Percentiles rank a stretch among this genome's conserved stretches.
Evolutionary conservation across 495 filamentous ascomycete species (phyloP).

Genomic region (Hypoxylon lenormandii): DNA sequence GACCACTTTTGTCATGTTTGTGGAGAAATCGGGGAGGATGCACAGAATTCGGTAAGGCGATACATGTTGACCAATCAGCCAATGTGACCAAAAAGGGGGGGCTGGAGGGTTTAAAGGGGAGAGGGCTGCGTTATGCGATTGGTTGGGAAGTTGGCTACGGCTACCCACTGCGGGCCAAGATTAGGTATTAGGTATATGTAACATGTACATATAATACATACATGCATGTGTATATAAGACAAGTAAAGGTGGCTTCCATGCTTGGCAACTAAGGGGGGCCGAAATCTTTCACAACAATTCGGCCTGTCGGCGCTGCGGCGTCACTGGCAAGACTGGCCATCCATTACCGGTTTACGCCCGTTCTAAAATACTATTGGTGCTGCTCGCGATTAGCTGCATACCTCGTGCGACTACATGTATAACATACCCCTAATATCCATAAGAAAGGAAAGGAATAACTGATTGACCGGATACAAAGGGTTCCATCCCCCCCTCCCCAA

Average conservation of each 20-base stretch:
- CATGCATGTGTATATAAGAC: too few relatives aligned
- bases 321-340: too few relatives aligned
- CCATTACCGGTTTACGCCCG: slow-evolving; percentile 39
- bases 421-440: background rate
- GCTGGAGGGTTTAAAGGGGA: background rate
- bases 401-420: too few relatives aligned
- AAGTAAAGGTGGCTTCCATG: too few relatives aligned
- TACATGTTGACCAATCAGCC: too few relatives aligned
- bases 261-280: background rate
- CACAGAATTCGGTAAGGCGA: slow-evolving; percentile 41
- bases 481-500: too few relatives aligned
- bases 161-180: slow-evolving; percentile 17
- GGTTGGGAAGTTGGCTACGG: slow-evolving; percentile 19
- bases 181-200: background rate
- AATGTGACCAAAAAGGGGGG: slow-evolving; percentile 14
- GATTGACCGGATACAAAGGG: slow-evolving; percentile 7
- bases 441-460: slow-evolving; percentile 22
- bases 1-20: slow-evolving; percentile 30
- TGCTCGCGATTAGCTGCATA: slow-evolving; percentile 40
- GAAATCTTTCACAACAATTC: slow-evolving; percentile 34
- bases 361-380: slow-evolving; percentile 14
- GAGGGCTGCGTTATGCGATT: slow-evolving; percentile 18
- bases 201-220: slow-evolving; percentile 32
- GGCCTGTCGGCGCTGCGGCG: too few relatives aligned
- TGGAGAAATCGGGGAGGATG: slow-evolving; percentile 35